Base-by-base conservation (phyloP, 371 early-diverging fungal species). In the Dinochytrium kinnereticum region DNA sequence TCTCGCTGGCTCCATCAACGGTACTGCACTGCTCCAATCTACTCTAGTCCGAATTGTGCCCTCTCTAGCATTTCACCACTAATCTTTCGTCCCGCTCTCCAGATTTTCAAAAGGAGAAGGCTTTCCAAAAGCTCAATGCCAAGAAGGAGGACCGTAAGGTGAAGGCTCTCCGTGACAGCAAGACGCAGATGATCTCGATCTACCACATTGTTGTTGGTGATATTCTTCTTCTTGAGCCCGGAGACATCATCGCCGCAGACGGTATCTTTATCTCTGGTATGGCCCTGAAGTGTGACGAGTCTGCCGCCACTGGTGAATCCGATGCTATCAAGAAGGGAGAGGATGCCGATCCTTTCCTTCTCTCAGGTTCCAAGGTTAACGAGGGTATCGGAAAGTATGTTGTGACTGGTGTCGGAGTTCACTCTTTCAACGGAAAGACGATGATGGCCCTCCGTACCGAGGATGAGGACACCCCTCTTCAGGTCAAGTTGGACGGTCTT, bases 171-270 rank as follows among this genome's bases (percentile, higher is more conserved):
- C 73, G 76, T 26, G 76, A 76, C 34, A 68, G 68, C 17, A 36
- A 44, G 31, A 76, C 72, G 1, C 64, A 68, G 34, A 55, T 69
- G 28, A 39, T 79, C 38, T 74, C 80, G 26, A 65, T 79, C 30
- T 73, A 73, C 57, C 44, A 59, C 36, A 44, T 79, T 37, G 28
- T 76, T 17, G 78, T 74, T 19, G 72, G 77, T 38, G 98, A 98
- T 78, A 85, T 98, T 57, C 79, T 97, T 70, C 75, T 91, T 59
- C 85, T 98, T 49, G 97, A 98, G 79, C 94, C 96, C n/a, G 98
- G 98, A 67, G 98, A 97, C 76, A 91, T 97, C 50, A 83, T 97
- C 57, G 88, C 93, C 0, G 97, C 90, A 21, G 98, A 98, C 78
- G 95, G 94, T 72, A 81, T 98, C 69, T 74, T 80, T 40, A 64